Percentiles rank a stretch among this genome's conserved stretches.
phyloP scores from a whole-genome alignment of 345 rosid species.

The Durio zibethinus region DNA sequence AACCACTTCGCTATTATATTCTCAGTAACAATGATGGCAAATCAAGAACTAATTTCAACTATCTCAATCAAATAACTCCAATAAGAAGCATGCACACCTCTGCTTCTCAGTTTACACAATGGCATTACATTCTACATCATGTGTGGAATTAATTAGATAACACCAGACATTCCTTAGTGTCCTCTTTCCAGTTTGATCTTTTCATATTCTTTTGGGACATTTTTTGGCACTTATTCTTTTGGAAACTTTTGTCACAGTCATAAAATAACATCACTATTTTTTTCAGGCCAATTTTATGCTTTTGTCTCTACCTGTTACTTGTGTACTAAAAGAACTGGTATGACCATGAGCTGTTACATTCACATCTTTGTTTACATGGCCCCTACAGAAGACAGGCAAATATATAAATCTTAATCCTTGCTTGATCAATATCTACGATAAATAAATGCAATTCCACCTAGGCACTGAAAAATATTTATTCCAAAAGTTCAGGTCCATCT shows the following conservation, averaged over 20 bases:
- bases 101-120: not conserved
- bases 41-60: not conserved
- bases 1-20: not conserved
- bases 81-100: not conserved
- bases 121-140: not conserved
- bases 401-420: not conserved
- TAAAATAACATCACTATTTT: not conserved
- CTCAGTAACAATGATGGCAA: not conserved
- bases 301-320: not conserved
- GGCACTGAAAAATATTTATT: not conserved
- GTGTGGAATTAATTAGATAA: not conserved
- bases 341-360: not conserved
- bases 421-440: not conserved
- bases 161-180: not conserved
- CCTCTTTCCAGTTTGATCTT: no score
- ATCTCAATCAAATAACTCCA: conserved; percentile 1
- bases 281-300: not conserved
- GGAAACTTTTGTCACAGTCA: not conserved
- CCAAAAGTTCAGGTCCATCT: not conserved
- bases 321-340: not conserved
- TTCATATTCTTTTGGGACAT: not conserved
- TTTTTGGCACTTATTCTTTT: not conserved
- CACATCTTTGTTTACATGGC: not conserved
- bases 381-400: not conserved
- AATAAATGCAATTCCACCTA: not conserved